phyloP scores from a whole-genome alignment of 345 rosid species.

The Rhizophora apiculata region DNA sequence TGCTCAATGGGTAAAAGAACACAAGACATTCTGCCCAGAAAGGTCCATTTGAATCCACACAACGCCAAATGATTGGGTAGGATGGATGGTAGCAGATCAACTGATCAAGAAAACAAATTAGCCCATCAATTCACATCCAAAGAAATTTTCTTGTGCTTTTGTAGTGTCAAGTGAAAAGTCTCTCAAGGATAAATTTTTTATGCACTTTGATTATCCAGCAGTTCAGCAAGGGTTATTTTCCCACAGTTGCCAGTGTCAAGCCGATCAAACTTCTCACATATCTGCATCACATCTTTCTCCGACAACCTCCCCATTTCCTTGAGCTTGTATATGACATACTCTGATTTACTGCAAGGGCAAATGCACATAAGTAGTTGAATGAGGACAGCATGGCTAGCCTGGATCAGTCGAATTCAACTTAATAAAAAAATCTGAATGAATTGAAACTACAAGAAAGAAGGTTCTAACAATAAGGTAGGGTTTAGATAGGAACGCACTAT shows the following conservation, averaged over 20 bases:
- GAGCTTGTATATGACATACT: conserved; percentile 75
- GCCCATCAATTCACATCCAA: not conserved
- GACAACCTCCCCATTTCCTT: conserved; percentile 70
- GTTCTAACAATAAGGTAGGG: not conserved
- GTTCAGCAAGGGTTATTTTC: conserved; percentile 72
- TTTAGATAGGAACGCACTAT: not conserved
- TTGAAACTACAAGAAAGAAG: not conserved
- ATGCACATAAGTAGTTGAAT: not conserved
- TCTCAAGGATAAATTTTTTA: not conserved
- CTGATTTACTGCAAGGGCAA: conserved; percentile 50
- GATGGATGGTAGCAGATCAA: not conserved
- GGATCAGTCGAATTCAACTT: not conserved
- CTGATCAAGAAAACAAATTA: not conserved
- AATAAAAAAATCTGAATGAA: not conserved
- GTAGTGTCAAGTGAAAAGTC: not conserved
- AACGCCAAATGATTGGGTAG: not conserved
- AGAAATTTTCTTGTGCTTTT: not conserved
- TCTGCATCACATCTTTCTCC: conserved; percentile 56
- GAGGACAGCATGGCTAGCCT: not conserved
- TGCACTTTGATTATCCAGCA: conserved; percentile 41
- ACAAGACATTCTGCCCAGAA: not conserved
- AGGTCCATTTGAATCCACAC: not conserved
- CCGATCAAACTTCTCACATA: conserved; percentile 56
- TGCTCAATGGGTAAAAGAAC: not conserved
- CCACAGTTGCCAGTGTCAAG: conserved; percentile 68